phyloP scores from a whole-genome alignment of 2,329 filamentous ascomycete genomes.

The Thermothelomyces thermophilus region DNA sequence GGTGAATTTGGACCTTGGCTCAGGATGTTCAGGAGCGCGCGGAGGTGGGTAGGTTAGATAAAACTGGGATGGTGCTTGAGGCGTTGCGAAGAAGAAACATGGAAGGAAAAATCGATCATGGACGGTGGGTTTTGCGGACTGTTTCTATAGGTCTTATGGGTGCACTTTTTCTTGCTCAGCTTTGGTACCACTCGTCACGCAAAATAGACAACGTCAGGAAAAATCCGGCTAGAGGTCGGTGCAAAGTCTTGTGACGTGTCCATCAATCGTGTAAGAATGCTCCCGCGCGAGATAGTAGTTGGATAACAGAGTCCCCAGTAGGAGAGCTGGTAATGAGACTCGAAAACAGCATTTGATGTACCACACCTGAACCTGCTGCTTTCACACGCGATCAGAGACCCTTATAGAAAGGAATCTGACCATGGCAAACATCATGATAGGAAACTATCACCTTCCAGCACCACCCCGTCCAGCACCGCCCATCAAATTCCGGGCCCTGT shows the following conservation, averaged over 20 bases:
- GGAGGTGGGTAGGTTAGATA: slow-evolving; percentile 70
- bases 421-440: too few species aligned
- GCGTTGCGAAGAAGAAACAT: background rate
- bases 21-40: slow-evolving; percentile 78
- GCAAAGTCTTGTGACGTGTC: too few species aligned
- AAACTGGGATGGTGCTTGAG: background rate
- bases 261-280: too few species aligned
- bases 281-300: too few species aligned
- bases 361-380: too few species aligned
- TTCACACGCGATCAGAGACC: too few species aligned
- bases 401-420: too few species aligned
- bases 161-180: background rate
- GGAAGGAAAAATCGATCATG: background rate
- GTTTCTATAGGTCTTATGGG: background rate
- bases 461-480: slow-evolving; percentile 23
- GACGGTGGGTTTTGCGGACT: background rate
- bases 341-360: too few species aligned
- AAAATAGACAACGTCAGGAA: background rate
- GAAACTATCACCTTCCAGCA: slow-evolving; percentile 12
- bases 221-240: too few species aligned
- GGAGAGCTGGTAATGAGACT: too few species aligned
- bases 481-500: slow-evolving; percentile 29
- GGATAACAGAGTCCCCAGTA: too few species aligned
- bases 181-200: background rate
- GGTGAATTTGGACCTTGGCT: slow-evolving; percentile 81